Conservation (phyloP, 2,329 filamentous ascomycete species). For the Neonectria neomacrospora region DNA sequence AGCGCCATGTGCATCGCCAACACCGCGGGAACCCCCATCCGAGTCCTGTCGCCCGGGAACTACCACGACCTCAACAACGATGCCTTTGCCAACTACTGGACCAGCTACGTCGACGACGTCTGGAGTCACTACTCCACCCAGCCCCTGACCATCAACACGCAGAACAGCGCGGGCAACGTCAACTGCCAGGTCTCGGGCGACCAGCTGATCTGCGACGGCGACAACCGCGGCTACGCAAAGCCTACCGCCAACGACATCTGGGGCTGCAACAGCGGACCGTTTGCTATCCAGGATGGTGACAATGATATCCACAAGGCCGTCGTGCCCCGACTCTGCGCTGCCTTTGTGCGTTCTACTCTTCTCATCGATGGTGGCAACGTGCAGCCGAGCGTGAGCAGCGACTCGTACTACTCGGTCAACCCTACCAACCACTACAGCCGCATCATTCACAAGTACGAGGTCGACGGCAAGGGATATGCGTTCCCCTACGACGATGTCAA, state of each 20-base stretch:
- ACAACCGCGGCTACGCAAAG: conserved; percentile 56
- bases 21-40: conserved; percentile 51
- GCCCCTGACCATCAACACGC: conserved; percentile 57
- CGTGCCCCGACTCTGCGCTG: conserved; percentile 61
- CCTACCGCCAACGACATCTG: conserved; percentile 60
- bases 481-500: conserved; percentile 78
- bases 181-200: conserved; percentile 52
- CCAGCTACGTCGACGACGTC: conserved; percentile 57
- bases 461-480: conserved; percentile 70
- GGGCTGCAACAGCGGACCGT: conserved; percentile 62
- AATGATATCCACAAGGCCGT: conserved; percentile 55
- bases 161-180: conserved; percentile 53
- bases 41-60: conserved; percentile 58
- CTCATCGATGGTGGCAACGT: conserved; percentile 58
- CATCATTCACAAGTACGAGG: conserved; percentile 69
- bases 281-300: conserved; percentile 51
- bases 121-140: conserved; percentile 55
- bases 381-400: conserved; percentile 54
- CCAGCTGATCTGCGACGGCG: conserved; percentile 54
- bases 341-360: conserved; percentile 60
- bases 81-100: conserved; percentile 57
- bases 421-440: conserved; percentile 67
- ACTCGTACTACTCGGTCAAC: conserved; percentile 57
- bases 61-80: conserved; percentile 50
- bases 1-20: conserved; percentile 56